These are phyloP conservation scores for Globisporangium solare DNA, from an alignment of 352 stramenopile species.

Conservation along the genomic window DNA sequence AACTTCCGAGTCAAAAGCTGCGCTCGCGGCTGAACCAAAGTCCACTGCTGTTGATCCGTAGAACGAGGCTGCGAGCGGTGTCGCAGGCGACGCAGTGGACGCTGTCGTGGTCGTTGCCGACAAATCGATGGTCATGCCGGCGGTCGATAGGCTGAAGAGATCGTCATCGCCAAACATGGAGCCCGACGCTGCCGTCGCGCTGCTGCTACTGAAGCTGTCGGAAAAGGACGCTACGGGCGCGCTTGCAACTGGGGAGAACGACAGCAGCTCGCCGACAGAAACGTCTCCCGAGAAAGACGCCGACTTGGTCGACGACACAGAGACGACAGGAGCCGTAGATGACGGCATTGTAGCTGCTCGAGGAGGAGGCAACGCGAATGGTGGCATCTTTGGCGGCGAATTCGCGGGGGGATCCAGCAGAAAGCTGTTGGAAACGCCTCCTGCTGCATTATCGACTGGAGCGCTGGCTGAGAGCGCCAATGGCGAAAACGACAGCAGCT, in stretches of 20 bases:
- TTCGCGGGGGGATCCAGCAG: constrained; percentile 3
- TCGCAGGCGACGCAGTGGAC: constrained; percentile 17
- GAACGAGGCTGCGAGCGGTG: constrained; percentile 20
- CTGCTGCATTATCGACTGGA: background rate
- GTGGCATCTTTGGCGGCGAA: constrained; percentile 6
- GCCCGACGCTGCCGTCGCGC: constrained; percentile 5
- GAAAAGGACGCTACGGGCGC: constrained; percentile 10
- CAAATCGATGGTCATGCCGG: constrained; percentile 10
- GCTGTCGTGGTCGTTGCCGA: background rate
- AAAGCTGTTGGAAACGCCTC: background rate
- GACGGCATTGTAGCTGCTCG: constrained; percentile 17
- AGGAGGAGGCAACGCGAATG: constrained; percentile 10
- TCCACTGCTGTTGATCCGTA: constrained; percentile 24
- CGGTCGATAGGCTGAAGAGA: constrained; percentile 20
- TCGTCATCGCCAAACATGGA: constrained; percentile 28
- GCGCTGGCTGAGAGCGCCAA: constrained; percentile 4
- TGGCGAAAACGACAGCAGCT: constrained; percentile 22
- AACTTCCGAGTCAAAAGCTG: background rate
- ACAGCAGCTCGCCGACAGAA: constrained; percentile 39
- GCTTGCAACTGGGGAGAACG: constrained; percentile 50
- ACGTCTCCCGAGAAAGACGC: constrained; percentile 16
- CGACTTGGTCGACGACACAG: background rate
- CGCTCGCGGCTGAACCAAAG: background rate
- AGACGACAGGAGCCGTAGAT: constrained; percentile 3
- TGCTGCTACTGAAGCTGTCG: constrained; percentile 28